Evolutionary conservation across 306 rosid species (phyloP), one percentile per base, ranked within the genome.

Genomic region (Adenanthera pavonina): DNA sequence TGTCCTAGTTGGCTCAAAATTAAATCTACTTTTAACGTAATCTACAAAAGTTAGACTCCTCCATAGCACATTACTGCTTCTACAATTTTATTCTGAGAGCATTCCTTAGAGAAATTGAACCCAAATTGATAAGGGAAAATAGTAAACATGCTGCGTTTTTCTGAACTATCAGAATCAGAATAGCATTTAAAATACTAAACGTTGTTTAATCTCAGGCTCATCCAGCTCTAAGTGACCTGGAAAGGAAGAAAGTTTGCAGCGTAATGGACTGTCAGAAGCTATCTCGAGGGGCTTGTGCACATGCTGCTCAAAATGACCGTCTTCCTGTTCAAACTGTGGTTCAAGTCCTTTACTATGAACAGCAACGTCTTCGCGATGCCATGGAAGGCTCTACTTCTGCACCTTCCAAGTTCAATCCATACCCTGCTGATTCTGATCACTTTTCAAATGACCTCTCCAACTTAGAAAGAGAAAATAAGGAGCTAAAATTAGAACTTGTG

Each of bases 261-360:
- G 84, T 92, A 75, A 94, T 96, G 98, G 98, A 96, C 85, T 96
- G 98, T 76, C 98, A 92, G 84, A 96, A 87, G 80, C 78, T 96
- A 67, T 96, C 99, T 0, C 90, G 97, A 48, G 97, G 91, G 79
- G 99, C 98, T 1, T 92, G 97, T 72, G 97, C 99, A 15, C 99
- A 96, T 52, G 98, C 99, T 3, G 99, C 98, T 41, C 97, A 96
- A 77, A 96, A 96, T 66, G 98, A 94, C 75, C 85, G 99, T 57
- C 96, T 96, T 66, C 97, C 98, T 0, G 98, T 96, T 10, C 99
- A 96, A 85, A 96, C 92, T 0, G 98, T 96, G 51, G 99, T 96
- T 65, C 98, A 96, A 87, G 98, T 96, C 71, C 97, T 96, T 70
- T 96, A 92, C 65, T 91, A 90, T 52, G 99, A 94, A 83, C 98